Percentiles rank a stretch among this genome's conserved stretches.
Evolutionary conservation across 495 filamentous ascomycete species (phyloP).

Genomic region (Penicillium taxi): DNA sequence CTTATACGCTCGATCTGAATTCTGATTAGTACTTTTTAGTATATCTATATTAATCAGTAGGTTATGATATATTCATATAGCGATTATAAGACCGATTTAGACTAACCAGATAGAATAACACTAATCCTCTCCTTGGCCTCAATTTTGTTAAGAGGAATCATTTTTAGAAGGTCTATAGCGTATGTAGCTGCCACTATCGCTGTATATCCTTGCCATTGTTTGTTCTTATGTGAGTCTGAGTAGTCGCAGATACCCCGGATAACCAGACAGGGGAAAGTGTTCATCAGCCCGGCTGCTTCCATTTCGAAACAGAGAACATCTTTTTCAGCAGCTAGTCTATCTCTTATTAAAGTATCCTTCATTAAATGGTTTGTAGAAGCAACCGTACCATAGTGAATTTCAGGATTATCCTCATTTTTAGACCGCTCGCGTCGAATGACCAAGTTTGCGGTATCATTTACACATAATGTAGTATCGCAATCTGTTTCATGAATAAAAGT

Average conservation of each 20-base stretch:
- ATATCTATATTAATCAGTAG: too few relatives aligned
- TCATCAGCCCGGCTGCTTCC: constrained; percentile 36
- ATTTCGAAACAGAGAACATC: constrained; percentile 33
- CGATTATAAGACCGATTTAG: too few relatives aligned
- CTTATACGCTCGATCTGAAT: too few relatives aligned
- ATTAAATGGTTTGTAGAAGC: constrained; percentile 21
- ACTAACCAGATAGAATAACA: too few relatives aligned
- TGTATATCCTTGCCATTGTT: neutral
- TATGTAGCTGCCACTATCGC: constrained; percentile 1
- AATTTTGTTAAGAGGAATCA: neutral
- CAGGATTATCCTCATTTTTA: constrained; percentile 18
- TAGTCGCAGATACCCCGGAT: constrained; percentile 19
- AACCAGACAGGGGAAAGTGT: constrained; percentile 27
- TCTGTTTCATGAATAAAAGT: constrained; percentile 19
- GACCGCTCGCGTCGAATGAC: constrained; percentile 17
- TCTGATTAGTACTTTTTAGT: too few relatives aligned
- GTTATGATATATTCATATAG: too few relatives aligned
- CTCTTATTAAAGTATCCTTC: constrained; percentile 19
- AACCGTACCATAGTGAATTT: constrained; percentile 22
- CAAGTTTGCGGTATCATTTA: constrained; percentile 14
- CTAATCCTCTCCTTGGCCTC: neutral
- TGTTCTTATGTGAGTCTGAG: constrained; percentile 4
- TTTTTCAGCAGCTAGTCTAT: constrained; percentile 22
- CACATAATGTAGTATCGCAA: constrained; percentile 17
- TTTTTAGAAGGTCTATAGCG: neutral